Conservation (phyloP, 2,329 filamentous ascomycete genomes). For the Ophiobolus disseminans region DNA sequence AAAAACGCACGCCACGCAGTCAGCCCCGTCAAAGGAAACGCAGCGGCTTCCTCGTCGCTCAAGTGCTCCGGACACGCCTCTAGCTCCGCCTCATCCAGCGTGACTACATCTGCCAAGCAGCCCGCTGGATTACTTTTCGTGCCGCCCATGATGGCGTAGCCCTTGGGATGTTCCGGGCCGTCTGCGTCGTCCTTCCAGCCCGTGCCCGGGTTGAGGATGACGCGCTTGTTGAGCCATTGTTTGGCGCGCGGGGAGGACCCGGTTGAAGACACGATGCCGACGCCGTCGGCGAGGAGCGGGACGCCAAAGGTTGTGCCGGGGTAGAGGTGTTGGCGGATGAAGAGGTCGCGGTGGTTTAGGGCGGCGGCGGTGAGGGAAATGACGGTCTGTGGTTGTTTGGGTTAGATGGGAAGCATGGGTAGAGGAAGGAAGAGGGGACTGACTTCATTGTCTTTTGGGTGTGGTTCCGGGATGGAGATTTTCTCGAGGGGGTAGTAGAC, state of each 20-base stretch:
- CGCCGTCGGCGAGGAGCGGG: constrained; percentile 83
- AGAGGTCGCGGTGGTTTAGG: constrained; percentile 94
- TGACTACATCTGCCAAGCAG: constrained; percentile 76
- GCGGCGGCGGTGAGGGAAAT: constrained; percentile 79
- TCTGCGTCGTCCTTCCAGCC: constrained; percentile 77
- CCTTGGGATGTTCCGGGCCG: constrained; percentile 71
- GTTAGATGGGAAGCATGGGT: not conserved
- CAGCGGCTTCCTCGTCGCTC: constrained; percentile 75
- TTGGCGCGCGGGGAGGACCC: constrained; percentile 64
- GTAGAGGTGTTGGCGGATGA: constrained; percentile 91
- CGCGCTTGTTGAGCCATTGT: constrained; percentile 68
- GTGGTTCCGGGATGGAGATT: constrained; percentile 35
- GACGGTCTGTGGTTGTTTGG: constrained; percentile 67
- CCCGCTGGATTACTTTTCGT: constrained; percentile 70
- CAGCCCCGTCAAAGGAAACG: constrained; percentile 81
- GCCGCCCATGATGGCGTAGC: constrained; percentile 73
- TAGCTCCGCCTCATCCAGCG: constrained; percentile 73
- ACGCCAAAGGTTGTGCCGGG: constrained; percentile 80
- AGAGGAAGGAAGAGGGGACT: not conserved
- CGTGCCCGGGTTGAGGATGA: constrained; percentile 78
- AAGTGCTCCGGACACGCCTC: constrained; percentile 79
- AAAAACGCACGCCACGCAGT: constrained; percentile 89
- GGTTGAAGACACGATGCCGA: constrained; percentile 72
- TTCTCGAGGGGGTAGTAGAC: constrained; percentile 76
- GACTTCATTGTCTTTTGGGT: constrained; percentile 43